Conservation (phyloP, 805 yeast species). For the Candida quercuum region DNA sequence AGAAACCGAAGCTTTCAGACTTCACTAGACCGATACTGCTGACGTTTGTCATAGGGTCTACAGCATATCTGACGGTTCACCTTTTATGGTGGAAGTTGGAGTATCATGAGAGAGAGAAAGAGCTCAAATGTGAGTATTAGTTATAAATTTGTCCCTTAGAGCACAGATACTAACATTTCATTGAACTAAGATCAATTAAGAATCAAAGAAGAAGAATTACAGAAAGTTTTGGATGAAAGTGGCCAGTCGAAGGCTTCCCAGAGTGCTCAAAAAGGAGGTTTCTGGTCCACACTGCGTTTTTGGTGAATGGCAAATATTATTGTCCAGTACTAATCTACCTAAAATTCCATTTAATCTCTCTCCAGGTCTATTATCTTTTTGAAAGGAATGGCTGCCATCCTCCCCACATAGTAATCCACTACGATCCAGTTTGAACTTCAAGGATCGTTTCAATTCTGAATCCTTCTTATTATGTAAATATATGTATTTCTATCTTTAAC, state of each 20-base stretch:
- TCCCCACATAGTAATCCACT: too few relatives aligned
- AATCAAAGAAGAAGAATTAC: conserved; percentile 10
- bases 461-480: too few relatives aligned
- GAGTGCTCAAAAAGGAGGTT: neutral
- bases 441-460: too few relatives aligned
- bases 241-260: neutral
- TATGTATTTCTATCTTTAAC: neutral
- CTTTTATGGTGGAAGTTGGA: conserved; percentile 22
- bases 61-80: conserved; percentile 19
- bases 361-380: too few relatives aligned
- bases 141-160: too few relatives aligned
- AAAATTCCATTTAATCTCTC: too few relatives aligned
- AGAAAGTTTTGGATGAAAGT: neutral
- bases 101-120: conserved; percentile 16
- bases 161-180: conserved; percentile 5
- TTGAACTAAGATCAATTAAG: conserved; percentile 9
- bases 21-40: conserved; percentile 20
- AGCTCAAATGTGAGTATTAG: conserved; percentile 15
- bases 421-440: too few relatives aligned
- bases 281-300: neutral
- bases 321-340: too few relatives aligned
- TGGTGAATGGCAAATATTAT: too few relatives aligned
- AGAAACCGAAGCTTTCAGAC: conserved; percentile 23
- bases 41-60: conserved; percentile 19
- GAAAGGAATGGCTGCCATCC: too few relatives aligned